Percentiles rank a stretch among this genome's conserved stretches.
These are phyloP conservation scores for Sambucus nigra DNA, from an alignment of 129 eudicot species.

Conservation along the genomic window DNA sequence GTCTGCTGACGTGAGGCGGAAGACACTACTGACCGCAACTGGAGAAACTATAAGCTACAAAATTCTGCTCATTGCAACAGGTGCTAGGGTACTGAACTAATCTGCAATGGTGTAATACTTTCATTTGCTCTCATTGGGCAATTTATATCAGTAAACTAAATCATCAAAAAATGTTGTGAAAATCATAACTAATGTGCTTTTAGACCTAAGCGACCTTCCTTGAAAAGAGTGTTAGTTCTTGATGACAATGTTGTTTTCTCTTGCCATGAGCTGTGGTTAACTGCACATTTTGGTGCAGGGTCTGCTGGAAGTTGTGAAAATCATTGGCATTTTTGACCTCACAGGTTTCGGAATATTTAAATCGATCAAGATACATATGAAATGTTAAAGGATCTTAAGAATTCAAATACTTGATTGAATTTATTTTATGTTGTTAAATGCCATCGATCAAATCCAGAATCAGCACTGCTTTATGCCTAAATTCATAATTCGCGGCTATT, in stretches of 20 bases:
- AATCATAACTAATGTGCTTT: background rate
- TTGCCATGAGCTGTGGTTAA: background rate
- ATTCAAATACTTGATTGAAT: too few relatives aligned
- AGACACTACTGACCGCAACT: slow-evolving; percentile 71
- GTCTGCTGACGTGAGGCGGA: slow-evolving; percentile 87
- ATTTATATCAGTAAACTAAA: background rate
- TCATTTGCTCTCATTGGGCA: background rate
- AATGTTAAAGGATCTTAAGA: too few relatives aligned
- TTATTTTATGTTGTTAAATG: too few relatives aligned
- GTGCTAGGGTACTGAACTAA: slow-evolving; percentile 89
- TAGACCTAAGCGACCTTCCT: background rate
- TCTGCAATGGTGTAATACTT: background rate
- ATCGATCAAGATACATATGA: too few relatives aligned
- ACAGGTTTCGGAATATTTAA: too few relatives aligned
- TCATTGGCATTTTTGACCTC: too few relatives aligned
- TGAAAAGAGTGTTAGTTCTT: slow-evolving; percentile 3
- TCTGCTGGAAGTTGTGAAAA: too few relatives aligned
- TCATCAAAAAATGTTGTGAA: too few relatives aligned
- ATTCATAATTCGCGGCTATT: too few relatives aligned
- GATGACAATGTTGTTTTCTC: too few relatives aligned
- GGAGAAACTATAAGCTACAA: slow-evolving; percentile 98
- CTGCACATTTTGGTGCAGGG: background rate
- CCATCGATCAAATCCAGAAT: too few relatives aligned
- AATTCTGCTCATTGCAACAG: slow-evolving; percentile 85
- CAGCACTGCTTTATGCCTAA: too few relatives aligned